Conservation (phyloP, 352 stramenopile species). For the Pythium graminicola region DNA sequence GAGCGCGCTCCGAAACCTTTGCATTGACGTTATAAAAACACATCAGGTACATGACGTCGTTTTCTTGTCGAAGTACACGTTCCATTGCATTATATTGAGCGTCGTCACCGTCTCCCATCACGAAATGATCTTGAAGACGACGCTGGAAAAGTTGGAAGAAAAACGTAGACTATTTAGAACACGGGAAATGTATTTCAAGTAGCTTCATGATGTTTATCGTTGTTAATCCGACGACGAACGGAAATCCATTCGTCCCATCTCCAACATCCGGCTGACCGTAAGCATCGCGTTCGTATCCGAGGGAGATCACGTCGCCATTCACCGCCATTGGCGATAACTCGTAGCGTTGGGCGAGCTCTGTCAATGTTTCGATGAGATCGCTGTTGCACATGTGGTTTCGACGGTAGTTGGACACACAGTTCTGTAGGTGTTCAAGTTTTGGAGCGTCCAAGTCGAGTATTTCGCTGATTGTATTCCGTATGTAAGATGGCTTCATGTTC, state of each 20-base stretch:
- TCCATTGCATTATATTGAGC: no score
- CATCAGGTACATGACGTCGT: not conserved
- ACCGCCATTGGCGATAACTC: not conserved
- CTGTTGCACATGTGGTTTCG: slow-evolving; percentile 11
- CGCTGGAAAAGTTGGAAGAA: no score
- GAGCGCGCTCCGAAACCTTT: no score
- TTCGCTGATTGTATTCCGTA: slow-evolving; percentile 9
- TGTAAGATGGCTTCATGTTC: not conserved
- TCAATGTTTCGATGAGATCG: slow-evolving; percentile 2
- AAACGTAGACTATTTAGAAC: no score
- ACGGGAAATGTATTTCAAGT: no score
- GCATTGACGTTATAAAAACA: not conserved
- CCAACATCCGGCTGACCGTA: not conserved
- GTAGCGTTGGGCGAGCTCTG: not conserved
- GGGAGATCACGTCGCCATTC: not conserved
- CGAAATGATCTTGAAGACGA: no score
- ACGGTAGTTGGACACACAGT: slow-evolving; percentile 9
- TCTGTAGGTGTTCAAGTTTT: slow-evolving; percentile 5
- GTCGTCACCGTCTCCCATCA: no score
- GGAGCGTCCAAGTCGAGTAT: not conserved
- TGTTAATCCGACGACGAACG: slow-evolving; percentile 8
- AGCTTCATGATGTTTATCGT: not conserved
- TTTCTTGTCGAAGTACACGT: no score
- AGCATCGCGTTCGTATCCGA: slow-evolving; percentile 7
- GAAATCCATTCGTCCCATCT: not conserved